Evolutionary conservation across 2,329 filamentous ascomycete genomes (phyloP), one percentile per base, ranked within the genome.

Genomic region (Aaosphaeria arxii): DNA sequence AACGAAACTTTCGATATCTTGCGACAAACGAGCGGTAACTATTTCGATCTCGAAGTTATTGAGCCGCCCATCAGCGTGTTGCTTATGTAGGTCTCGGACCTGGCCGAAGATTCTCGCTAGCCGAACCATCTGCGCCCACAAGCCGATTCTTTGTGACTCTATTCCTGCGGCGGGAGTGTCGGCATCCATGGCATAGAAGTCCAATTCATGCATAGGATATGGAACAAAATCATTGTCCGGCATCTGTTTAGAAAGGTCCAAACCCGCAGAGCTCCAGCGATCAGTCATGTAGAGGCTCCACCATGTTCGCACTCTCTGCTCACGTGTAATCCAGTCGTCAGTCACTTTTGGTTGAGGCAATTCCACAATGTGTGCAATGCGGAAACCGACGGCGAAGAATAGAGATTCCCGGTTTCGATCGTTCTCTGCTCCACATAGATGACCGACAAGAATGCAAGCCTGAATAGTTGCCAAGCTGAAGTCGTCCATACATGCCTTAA

Each of bases 201-300:
- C 33, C 9, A 59, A 46, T 43, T 75, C 71, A 9, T 72, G 66
- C 49, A 72, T 67, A 0, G 72, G 73, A 6, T 71, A 54, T 0
- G 65, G 63, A 1, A 69, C 49, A 13, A 33, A 32, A 7, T 39
- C 13, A 9, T 48, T 41, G 32, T 49, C 43, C 3, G 43, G 47
- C 32, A 73, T 57, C 42, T 68, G 62, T 11, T 66, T 59, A 7
- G 69, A 67, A 7, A 72, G 50, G 5, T 64, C 55, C 3, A 72
- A 54, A 2, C 70, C 71, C 6, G 64, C 60, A 3, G 69, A 68
- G 7, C 62, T 70, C 71, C 71, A 74, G 11, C 69, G 61, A 44
- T 74, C 71, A 42, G 72, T 70, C 71, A 74, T 73, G 49, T 64
- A 71, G 1, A 73, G 54, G 2, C 66, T 62, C 71, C 71, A 73